Base-by-base conservation (phyloP, 2,329 filamentous ascomycete genomes). In the Fusarium illudens region DNA sequence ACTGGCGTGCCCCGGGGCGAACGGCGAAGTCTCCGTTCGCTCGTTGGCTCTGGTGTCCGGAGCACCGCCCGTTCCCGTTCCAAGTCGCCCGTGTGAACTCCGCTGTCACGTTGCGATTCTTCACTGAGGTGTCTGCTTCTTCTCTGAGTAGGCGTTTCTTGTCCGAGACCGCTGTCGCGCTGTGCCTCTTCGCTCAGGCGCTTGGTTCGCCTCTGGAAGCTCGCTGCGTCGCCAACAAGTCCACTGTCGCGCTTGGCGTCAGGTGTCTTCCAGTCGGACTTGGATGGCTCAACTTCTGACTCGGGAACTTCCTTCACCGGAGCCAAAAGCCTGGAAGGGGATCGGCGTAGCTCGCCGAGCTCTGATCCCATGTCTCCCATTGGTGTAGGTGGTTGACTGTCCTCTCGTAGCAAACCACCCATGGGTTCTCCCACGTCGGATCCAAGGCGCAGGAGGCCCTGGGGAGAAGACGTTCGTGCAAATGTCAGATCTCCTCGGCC, bases 31-130 rank as follows among this genome's bases (percentile, higher is more conserved):
- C 69, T 73, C 62, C 72, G 73, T 46, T 75, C 74, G 33, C 59
- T 58, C 46, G 64, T 37, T 58, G 73, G 65, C 58, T 78, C 74
- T 27, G 77, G 74, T 32, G 75, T 76, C 44, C 73, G 68, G 57
- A 73, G 42, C 55, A 62, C 58, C n/a, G 63, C 52, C 8, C 56
- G 68, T 34, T 73, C 71, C 32, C 44, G 58, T 59, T 12, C 66
- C 79, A 78, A 80, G 37, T 87, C 84, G 20, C 81, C 82, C 42
- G 87, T 78, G 68, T 88, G 84, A 29, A 88, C 83, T 25, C 85
- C 86, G 75, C 87, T 89, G 71, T 89, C 87, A 42, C 84, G 82
- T 50, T 80, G 77, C 29, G 76, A 72, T 29, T 80, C 77, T 19
- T 80, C 75, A 12, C 76, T 75, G 13, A 75, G 65, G 1, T 72